These are phyloP conservation scores for Kodamaea restingae DNA, from an alignment of 805 yeast species.

Conservation along the genomic window DNA sequence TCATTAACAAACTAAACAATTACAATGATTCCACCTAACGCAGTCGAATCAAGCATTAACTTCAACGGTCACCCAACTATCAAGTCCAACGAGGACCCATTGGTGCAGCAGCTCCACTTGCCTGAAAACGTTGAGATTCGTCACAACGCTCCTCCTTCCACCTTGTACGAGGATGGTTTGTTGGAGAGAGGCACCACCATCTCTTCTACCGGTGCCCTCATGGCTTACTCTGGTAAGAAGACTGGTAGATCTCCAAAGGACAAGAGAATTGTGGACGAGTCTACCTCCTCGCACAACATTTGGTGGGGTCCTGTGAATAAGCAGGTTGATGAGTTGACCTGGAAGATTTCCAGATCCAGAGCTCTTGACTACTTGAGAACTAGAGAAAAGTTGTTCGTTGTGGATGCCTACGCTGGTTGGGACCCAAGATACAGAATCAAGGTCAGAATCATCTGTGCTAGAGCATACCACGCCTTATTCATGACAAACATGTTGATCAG, in stretches of 20 bases:
- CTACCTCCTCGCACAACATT: conserved; percentile 71
- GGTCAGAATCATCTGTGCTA: conserved; percentile 93
- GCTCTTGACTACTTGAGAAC: conserved; percentile 96
- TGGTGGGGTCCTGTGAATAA: conserved; percentile 99
- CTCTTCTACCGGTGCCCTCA: conserved; percentile 88
- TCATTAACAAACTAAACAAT: conserved; percentile 14
- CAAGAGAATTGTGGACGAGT: conserved; percentile 95
- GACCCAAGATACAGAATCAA: conserved; percentile 96
- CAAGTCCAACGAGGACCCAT: conserved; percentile 37
- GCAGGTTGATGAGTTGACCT: conserved; percentile 88
- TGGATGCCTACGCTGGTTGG: conserved; percentile 99
- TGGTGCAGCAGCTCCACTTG: conserved; percentile 42
- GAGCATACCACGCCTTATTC: conserved; percentile 97
- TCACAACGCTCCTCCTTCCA: conserved; percentile 91
- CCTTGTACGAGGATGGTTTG: conserved; percentile 91
- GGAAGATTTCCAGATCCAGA: conserved; percentile 94
- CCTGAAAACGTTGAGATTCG: conserved; percentile 63
- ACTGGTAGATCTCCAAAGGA: conserved; percentile 99
- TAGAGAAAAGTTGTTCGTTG: conserved; percentile 87
- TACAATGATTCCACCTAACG: conserved; percentile 43
- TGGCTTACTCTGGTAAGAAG: conserved; percentile 92
- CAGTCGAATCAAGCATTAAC: conserved; percentile 42
- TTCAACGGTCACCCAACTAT: conserved; percentile 39
- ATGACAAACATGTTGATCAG: conserved; percentile 98
- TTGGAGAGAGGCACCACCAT: conserved; percentile 87